Percentiles rank a stretch among this genome's conserved stretches.
Evolutionary conservation across 768 basidiomycete species (phyloP).

Genomic region (Tricholoma terreum): DNA sequence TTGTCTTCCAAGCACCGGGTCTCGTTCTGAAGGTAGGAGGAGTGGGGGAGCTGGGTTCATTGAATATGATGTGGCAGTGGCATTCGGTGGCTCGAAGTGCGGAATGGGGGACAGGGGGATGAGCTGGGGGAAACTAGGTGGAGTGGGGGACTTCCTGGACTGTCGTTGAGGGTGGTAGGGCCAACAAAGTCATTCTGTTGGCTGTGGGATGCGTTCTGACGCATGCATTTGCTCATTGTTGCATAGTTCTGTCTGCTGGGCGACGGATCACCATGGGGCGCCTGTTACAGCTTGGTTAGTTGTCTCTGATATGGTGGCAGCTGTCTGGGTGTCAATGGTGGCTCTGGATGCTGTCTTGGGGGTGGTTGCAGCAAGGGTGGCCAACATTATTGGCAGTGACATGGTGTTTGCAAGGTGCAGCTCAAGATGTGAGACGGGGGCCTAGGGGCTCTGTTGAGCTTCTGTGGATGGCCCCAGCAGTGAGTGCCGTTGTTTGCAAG

Average conservation of each 20-base stretch:
- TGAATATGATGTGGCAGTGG: too few relatives aligned
- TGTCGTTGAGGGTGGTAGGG: too few relatives aligned
- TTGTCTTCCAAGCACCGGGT: too few relatives aligned
- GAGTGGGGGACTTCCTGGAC: too few relatives aligned
- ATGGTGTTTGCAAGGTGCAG: neutral
- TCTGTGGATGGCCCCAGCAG: too few relatives aligned
- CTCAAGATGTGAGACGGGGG: neutral
- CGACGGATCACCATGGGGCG: neutral
- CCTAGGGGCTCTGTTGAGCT: too few relatives aligned
- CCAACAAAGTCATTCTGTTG: neutral
- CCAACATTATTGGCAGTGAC: neutral
- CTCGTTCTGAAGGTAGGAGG: too few relatives aligned
- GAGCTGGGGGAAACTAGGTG: too few relatives aligned
- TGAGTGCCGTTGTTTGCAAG: too few relatives aligned
- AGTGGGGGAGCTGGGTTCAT: too few relatives aligned
- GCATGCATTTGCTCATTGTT: neutral
- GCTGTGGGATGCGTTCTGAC: neutral
- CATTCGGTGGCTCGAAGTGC: too few relatives aligned
- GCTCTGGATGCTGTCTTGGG: neutral
- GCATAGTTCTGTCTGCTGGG: neutral
- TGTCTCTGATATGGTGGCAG: neutral
- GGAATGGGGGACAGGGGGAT: too few relatives aligned
- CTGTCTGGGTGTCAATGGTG: neutral
- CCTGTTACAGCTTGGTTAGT: neutral
- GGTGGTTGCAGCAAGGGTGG: neutral